phyloP scores from a whole-genome alignment of 345 rosid species.

The Acer campestre region DNA sequence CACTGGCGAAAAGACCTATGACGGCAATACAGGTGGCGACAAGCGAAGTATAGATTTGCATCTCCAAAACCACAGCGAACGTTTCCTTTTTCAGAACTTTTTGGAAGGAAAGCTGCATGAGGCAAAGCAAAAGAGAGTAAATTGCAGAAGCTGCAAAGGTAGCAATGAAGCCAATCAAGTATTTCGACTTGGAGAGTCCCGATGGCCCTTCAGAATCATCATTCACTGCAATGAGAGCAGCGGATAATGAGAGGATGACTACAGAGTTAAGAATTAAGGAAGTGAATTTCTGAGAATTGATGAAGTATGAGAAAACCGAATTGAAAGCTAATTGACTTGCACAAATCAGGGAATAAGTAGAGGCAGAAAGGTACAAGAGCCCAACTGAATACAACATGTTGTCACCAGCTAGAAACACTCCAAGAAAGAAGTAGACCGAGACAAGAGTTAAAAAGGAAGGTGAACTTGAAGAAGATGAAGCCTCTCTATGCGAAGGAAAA shows the following conservation, averaged over 20 bases:
- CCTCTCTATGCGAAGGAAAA: slow-evolving; percentile 38
- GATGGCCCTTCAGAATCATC: slow-evolving; percentile 58
- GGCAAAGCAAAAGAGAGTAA: slow-evolving; percentile 81
- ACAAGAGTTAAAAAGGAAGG: slow-evolving; percentile 39
- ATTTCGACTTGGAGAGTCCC: slow-evolving; percentile 58
- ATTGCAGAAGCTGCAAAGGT: slow-evolving; percentile 70
- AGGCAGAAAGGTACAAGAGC: slow-evolving; percentile 72
- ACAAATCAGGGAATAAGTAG: slow-evolving; percentile 79
- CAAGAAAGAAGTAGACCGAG: slow-evolving; percentile 56
- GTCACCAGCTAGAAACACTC: slow-evolving; percentile 63
- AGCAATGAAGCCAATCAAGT: slow-evolving; percentile 54
- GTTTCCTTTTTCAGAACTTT: slow-evolving; percentile 58
- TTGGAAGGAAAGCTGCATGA: slow-evolving; percentile 75
- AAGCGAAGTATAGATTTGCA: slow-evolving; percentile 59
- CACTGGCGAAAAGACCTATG: slow-evolving; percentile 59
- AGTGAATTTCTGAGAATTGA: slow-evolving; percentile 81
- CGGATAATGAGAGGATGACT: slow-evolving; percentile 66
- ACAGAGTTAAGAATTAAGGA: slow-evolving; percentile 57
- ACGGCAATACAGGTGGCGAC: slow-evolving; percentile 47
- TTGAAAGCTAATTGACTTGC: slow-evolving; percentile 79
- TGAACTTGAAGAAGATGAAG: slow-evolving; percentile 39
- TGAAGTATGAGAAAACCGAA: slow-evolving; percentile 69
- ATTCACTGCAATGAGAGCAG: slow-evolving; percentile 63
- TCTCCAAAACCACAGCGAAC: slow-evolving; percentile 54
- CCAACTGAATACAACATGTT: slow-evolving; percentile 71